Percentiles rank a stretch among this genome's conserved stretches.
phyloP scores from a whole-genome alignment of 371 early-diverging fungal genomes.

The Nematocida homosporus region DNA sequence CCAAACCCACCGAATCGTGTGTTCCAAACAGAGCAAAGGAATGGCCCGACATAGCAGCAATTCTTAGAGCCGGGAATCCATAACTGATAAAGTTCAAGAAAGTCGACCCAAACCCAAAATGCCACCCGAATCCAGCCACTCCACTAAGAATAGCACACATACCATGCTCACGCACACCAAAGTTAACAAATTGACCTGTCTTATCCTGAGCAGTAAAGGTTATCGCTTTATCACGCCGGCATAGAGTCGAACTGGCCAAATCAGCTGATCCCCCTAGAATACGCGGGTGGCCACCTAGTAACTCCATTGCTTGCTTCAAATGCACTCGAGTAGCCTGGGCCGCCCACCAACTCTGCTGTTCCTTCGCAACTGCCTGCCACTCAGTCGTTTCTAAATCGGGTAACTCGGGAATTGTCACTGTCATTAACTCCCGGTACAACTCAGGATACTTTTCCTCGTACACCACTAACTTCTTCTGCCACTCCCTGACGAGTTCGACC shows the following conservation, averaged over 20 bases:
- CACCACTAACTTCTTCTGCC: constrained; percentile 73
- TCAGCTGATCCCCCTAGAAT: constrained; percentile 96
- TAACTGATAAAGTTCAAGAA: constrained; percentile 88
- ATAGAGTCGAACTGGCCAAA: constrained; percentile 88
- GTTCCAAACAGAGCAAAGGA: constrained; percentile 91
- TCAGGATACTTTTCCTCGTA: constrained; percentile 4
- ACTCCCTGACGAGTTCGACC: constrained; percentile 73
- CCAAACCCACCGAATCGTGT: constrained; percentile 94
- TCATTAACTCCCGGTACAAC: neutral
- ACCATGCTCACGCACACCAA: constrained; percentile 96
- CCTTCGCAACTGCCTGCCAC: neutral
- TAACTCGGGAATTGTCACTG: neutral
- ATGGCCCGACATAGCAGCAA: constrained; percentile 78
- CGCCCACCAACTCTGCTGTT: neutral
- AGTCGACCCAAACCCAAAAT: constrained; percentile 84
- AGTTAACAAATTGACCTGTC: constrained; percentile 83
- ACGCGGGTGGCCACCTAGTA: constrained; percentile 65
- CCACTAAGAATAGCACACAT: constrained; percentile 96
- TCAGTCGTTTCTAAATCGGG: constrained; percentile 71
- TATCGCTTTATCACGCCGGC: constrained; percentile 81
- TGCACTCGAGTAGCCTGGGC: constrained; percentile 60
- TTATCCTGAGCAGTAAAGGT: constrained; percentile 73
- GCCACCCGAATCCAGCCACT: constrained; percentile 75
- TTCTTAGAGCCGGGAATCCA: constrained; percentile 79
- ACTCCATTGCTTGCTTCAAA: constrained; percentile 75